Evolutionary conservation across 345 rosid genomes (phyloP), one percentile per base, ranked within the genome.

Genomic region (Citrus sp.): DNA sequence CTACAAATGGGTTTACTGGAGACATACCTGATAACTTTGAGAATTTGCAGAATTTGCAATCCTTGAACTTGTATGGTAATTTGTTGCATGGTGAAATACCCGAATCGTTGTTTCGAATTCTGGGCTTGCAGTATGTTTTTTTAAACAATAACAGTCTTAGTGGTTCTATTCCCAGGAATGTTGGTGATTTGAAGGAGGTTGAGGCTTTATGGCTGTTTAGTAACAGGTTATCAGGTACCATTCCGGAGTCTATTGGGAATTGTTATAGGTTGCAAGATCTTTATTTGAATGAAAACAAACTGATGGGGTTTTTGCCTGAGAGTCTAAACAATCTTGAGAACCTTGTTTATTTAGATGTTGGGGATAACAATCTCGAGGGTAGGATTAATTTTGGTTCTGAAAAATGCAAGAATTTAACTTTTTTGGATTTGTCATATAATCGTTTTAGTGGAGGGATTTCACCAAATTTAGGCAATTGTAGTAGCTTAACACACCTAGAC

Each of bases 231-330:
- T 86, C 93, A n/a, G 97, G 97, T 60, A 68, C 80, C 58, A 83
- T 94, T 74, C 95, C 97, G 0, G 90, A 86, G 66, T 85, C 95
- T 9, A 80, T 92, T 63, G 95, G 95, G 65, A 84, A 88, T 27
- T 91, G 97, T 60, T 85, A 85, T 37, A 80, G 73, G 21, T 64
- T 95, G 69, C 73, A 88, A 78, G 22, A 70, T 7, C 87, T 95
- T 12, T 82, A 74, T 80, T 78, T 95, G 84, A 42, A 70, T 42
- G 60, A 28, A 38, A 95, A 93, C 83, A 56, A 81, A 19, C 82
- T 95, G 58, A 78, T 40, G 13, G 98, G 98, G 24, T 64, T 82
- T 19, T 87, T 95, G 74, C 94, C 98, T 9, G 77, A 68, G 21
- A 87, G 88, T 83, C 82, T 95, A 14, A 88, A 81, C 68, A 69